These are phyloP conservation scores for Sarocladium brachiariae DNA, from an alignment of 2,329 filamentous ascomycete genomes.

Conservation along the genomic window DNA sequence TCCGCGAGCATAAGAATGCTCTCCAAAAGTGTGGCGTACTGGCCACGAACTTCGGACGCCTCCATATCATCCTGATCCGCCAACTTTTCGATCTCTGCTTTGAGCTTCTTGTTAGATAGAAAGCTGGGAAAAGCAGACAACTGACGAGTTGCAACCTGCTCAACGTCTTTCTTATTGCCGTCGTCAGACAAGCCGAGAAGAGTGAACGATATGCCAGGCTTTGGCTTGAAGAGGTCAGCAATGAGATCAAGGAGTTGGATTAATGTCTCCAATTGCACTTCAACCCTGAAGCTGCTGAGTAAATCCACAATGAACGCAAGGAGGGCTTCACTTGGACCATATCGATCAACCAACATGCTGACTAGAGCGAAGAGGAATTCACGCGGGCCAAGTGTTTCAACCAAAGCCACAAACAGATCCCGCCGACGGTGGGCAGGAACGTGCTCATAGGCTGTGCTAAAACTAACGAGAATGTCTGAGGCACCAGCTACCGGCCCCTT, in stretches of 20 bases:
- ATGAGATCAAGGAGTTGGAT: conserved; percentile 71
- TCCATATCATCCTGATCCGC: conserved; percentile 59
- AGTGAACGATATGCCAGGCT: conserved; percentile 64
- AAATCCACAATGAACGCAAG: conserved; percentile 70
- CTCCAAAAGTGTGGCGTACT: conserved; percentile 64
- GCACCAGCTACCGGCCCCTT: conserved; percentile 73
- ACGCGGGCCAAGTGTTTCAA: conserved; percentile 74
- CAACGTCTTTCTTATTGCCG: conserved; percentile 35
- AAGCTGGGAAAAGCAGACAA: conserved; percentile 51
- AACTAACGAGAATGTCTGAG: conserved; percentile 87
- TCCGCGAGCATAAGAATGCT: conserved; percentile 61
- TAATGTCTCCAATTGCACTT: conserved; percentile 71
- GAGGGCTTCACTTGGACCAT: conserved; percentile 68
- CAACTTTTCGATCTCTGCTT: conserved; percentile 46
- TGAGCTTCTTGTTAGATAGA: conserved; percentile 50
- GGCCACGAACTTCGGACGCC: conserved; percentile 56
- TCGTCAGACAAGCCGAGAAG: conserved; percentile 56
- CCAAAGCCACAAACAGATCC: conserved; percentile 75
- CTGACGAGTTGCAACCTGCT: conserved; percentile 46
- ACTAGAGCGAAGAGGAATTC: conserved; percentile 86
- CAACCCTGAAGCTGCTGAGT: conserved; percentile 63
- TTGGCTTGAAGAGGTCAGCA: conserved; percentile 66
- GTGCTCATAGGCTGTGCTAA: conserved; percentile 93
- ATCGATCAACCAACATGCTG: conserved; percentile 85
- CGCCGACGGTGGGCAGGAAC: conserved; percentile 82